These are phyloP conservation scores for Phytopythium vexans DNA, from an alignment of 352 stramenopile species.

Conservation along the genomic window DNA sequence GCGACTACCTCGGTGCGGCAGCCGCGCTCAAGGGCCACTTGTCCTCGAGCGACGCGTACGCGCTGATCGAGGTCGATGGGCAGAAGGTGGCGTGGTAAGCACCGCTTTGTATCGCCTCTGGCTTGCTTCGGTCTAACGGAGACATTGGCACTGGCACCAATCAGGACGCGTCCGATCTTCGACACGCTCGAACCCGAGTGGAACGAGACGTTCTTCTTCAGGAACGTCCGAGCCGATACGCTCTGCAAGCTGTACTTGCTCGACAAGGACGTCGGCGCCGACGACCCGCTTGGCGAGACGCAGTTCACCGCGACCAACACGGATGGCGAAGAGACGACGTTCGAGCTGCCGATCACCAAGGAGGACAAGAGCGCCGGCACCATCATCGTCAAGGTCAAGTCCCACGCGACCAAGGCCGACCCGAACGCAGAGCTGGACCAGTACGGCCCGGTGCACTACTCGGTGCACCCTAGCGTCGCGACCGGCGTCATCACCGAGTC, in stretches of 20 bases:
- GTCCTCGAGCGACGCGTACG: slow-evolving; percentile 33
- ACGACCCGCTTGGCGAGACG: slow-evolving; percentile 30
- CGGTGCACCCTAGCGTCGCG: slow-evolving; percentile 19
- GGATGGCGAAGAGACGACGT: slow-evolving; percentile 19
- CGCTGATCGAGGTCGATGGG: slow-evolving; percentile 27
- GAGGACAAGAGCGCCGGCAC: slow-evolving; percentile 19
- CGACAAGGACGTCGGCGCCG: slow-evolving; percentile 29
- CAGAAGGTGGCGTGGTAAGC: slow-evolving; percentile 23
- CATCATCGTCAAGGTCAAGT: slow-evolving; percentile 37
- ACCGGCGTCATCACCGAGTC: slow-evolving; percentile 21
- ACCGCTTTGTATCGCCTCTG: too few relatives aligned
- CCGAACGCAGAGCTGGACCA: slow-evolving; percentile 13
- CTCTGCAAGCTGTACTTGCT: slow-evolving; percentile 29
- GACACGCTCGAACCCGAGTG: slow-evolving; percentile 21
- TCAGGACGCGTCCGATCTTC: slow-evolving; percentile 22
- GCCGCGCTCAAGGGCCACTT: slow-evolving; percentile 24
- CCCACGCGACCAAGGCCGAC: slow-evolving; percentile 4
- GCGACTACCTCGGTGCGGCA: slow-evolving; percentile 27
- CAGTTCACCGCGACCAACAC: slow-evolving; percentile 28
- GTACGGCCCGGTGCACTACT: slow-evolving; percentile 30
- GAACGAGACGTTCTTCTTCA: slow-evolving; percentile 37
- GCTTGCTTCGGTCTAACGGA: too few relatives aligned
- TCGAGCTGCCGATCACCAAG: slow-evolving; percentile 22
- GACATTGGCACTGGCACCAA: too few relatives aligned
- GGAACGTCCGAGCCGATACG: slow-evolving; percentile 22